Conservation (phyloP, 257 asterid genomes). For the Nicotiana attenuata region DNA sequence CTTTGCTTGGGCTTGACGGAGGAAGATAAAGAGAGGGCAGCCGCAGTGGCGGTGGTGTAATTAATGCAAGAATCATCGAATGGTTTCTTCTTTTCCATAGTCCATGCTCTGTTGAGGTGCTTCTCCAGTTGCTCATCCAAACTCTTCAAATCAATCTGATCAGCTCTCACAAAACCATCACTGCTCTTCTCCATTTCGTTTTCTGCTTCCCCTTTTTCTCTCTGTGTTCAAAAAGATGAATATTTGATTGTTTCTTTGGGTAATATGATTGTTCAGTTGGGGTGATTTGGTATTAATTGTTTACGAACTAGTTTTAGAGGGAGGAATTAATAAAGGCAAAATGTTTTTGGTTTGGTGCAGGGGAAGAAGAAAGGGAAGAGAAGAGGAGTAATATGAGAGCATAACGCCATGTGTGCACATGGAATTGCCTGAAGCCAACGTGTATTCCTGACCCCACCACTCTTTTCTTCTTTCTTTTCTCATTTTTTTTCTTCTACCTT, state of each 20-base stretch:
- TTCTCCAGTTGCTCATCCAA: slow-evolving; percentile 77
- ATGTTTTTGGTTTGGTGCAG: background rate
- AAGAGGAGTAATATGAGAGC: slow-evolving; percentile 19
- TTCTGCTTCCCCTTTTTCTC: background rate
- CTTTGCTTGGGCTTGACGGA: background rate
- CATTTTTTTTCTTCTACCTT: background rate
- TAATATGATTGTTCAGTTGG: background rate
- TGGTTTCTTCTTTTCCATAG: slow-evolving; percentile 45
- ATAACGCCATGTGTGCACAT: slow-evolving; percentile 80
- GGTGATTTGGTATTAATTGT: background rate
- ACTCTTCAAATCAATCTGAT: slow-evolving; percentile 90
- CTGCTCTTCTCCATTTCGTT: slow-evolving; percentile 58
- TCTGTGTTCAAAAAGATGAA: background rate
- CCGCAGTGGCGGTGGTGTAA: background rate
- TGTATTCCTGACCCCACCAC: slow-evolving; percentile 37
- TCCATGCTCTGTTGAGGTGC: slow-evolving; percentile 58
- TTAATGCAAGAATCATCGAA: slow-evolving; percentile 17
- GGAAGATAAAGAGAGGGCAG: background rate
- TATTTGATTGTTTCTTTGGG: background rate
- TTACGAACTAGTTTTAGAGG: background rate
- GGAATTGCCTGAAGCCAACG: slow-evolving; percentile 65
- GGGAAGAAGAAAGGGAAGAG: background rate
- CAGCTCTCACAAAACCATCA: slow-evolving; percentile 81
- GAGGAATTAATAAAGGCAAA: background rate
- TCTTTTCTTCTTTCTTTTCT: background rate